These are phyloP conservation scores for Rhizopogon salebrosus DNA, from an alignment of 768 basidiomycete species.

Conservation along the genomic window DNA sequence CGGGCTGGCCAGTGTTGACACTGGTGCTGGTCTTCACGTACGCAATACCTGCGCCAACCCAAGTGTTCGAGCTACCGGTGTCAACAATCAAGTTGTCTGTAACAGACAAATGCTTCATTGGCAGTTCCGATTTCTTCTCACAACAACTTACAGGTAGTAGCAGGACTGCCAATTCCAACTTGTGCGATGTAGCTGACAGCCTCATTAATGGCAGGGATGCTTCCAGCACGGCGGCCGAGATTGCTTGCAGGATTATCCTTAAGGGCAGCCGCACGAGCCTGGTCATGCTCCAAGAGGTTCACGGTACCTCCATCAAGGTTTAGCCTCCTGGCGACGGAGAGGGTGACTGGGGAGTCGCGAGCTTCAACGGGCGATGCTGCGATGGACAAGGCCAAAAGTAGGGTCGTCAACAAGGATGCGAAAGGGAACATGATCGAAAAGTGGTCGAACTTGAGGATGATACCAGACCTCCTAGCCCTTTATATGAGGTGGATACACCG, in stretches of 20 bases:
- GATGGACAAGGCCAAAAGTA: conserved; percentile 42
- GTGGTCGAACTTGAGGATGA: background rate
- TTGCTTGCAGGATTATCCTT: conserved; percentile 24
- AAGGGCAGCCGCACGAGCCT: conserved; percentile 43
- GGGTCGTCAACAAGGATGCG: conserved; percentile 36
- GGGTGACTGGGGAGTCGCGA: conserved; percentile 33
- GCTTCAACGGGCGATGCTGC: conserved; percentile 39
- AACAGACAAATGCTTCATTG: background rate
- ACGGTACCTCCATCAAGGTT: conserved; percentile 41
- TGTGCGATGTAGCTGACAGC: conserved; percentile 29
- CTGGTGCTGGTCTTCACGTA: conserved; percentile 48
- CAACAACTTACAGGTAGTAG: conserved; percentile 40
- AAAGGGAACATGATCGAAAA: conserved; percentile 30
- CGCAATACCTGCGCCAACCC: conserved; percentile 45
- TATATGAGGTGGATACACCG: background rate
- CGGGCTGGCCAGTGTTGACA: conserved; percentile 19
- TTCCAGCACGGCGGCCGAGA: conserved; percentile 14
- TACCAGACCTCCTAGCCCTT: background rate
- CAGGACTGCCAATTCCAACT: conserved; percentile 51
- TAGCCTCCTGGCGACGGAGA: conserved; percentile 48
- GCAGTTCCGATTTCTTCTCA: background rate
- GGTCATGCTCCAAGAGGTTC: conserved; percentile 47
- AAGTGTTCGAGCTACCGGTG: conserved; percentile 54
- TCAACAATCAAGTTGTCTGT: conserved; percentile 49
- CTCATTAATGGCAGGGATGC: conserved; percentile 38